Percentiles rank a stretch among this genome's conserved stretches.
Conservation (phyloP, 176 grass and related monocot genomes). For the Coix lacrymajobi region DNA sequence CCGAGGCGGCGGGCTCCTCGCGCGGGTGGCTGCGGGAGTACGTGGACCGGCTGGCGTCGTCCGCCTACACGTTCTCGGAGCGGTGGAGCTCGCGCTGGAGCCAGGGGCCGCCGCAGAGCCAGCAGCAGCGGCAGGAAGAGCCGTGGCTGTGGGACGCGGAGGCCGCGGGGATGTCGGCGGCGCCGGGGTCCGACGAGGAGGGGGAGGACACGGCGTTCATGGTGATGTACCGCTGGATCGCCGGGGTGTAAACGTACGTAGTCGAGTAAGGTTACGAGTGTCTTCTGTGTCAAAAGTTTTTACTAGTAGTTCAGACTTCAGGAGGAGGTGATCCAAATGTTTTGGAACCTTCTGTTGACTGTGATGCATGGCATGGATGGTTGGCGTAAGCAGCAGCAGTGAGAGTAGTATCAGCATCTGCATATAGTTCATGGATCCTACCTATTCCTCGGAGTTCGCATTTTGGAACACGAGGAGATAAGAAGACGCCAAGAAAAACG, state of each 20-base stretch:
- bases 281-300: background rate
- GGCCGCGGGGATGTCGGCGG: constrained; percentile 11
- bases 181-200: constrained; percentile 37
- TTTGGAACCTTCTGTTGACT: constrained; percentile 32
- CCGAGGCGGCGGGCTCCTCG: constrained; percentile 42
- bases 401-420: background rate
- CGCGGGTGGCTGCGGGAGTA: constrained; percentile 80
- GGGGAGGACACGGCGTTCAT: constrained; percentile 58
- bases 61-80: constrained; percentile 55
- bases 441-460: constrained; percentile 24
- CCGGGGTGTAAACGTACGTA: constrained; percentile 46
- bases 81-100: constrained; percentile 54
- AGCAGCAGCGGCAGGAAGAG: constrained; percentile 31
- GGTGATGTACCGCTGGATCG: constrained; percentile 74
- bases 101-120: constrained; percentile 19
- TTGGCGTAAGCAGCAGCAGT: constrained; percentile 14
- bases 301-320: background rate
- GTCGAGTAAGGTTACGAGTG: background rate
- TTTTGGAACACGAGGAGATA: constrained; percentile 25
- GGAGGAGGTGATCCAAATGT: constrained; percentile 18
- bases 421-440: constrained; percentile 31
- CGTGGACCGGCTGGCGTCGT: constrained; percentile 64
- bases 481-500: background rate
- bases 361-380: background rate
- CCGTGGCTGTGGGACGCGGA: constrained; percentile 74